Percentiles rank a stretch among this genome's conserved stretches.
Conservation (phyloP, 164 flowering plant species). For the Sedum album region DNA sequence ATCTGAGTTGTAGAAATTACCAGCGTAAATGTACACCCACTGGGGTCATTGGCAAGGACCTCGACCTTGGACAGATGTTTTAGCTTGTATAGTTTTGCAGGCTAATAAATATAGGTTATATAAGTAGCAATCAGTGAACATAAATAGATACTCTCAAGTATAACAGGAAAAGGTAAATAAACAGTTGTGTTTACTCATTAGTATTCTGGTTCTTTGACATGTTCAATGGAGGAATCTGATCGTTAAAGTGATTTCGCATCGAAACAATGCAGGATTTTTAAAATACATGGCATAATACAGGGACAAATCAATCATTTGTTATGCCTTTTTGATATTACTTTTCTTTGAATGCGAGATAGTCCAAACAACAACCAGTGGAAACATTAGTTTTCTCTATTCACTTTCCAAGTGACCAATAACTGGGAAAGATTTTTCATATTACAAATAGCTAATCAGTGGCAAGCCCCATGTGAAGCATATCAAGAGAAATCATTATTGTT, state of each 20-base stretch:
- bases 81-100: constrained; percentile 91
- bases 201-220: not conserved
- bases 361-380: too few species aligned
- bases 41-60: constrained; percentile 81
- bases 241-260: not conserved
- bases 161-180: not conserved
- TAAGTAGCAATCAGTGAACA: not conserved
- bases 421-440: too few species aligned
- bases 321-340: too few species aligned
- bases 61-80: constrained; percentile 97
- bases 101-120: constrained; percentile 27
- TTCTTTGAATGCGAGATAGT: too few species aligned
- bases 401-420: too few species aligned
- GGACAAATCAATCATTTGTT: too few species aligned
- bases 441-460: too few species aligned
- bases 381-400: too few species aligned
- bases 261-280: too few species aligned
- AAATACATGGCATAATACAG: too few species aligned
- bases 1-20: constrained; percentile 31
- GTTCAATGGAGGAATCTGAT: not conserved
- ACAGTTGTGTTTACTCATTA: not conserved
- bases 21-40: constrained; percentile 92
- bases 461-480: too few species aligned
- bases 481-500: too few species aligned
- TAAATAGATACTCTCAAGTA: not conserved